These are phyloP conservation scores for Botrytis elliptica DNA, from an alignment of 2,329 filamentous ascomycete genomes.

Conservation along the genomic window DNA sequence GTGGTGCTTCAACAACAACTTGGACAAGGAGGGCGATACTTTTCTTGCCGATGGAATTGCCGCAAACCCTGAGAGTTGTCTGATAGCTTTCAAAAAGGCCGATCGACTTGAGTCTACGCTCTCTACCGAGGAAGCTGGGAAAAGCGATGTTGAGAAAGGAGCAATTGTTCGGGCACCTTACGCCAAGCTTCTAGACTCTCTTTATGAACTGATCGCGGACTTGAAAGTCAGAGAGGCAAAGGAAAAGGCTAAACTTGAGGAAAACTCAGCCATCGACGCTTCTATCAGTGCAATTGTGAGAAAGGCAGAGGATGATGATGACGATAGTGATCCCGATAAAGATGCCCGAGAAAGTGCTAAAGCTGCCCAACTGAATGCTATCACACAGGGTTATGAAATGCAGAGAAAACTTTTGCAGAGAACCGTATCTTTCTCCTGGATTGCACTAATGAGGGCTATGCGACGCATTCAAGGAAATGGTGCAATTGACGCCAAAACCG, in stretches of 20 bases:
- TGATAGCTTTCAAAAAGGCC: constrained; percentile 85
- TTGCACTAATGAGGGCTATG: constrained; percentile 90
- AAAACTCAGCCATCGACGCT: constrained; percentile 43
- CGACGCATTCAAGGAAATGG: constrained; percentile 88
- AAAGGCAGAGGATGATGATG: constrained; percentile 52
- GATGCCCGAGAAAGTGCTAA: constrained; percentile 48
- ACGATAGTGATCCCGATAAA: constrained; percentile 40
- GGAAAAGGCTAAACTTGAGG: constrained; percentile 57
- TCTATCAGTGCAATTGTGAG: constrained; percentile 43
- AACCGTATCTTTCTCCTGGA: constrained; percentile 91
- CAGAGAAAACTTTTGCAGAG: constrained; percentile 76
- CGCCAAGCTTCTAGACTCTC: constrained; percentile 75
- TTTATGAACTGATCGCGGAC: constrained; percentile 84
- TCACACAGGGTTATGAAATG: constrained; percentile 65
- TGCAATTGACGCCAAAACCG: constrained; percentile 46
- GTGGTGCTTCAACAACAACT: constrained; percentile 80
- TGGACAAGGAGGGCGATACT: constrained; percentile 61
- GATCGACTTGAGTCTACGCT: constrained; percentile 82
- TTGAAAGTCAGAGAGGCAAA: constrained; percentile 61
- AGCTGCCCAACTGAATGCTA: constrained; percentile 58
- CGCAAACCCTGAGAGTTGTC: constrained; percentile 89
- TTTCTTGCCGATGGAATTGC: constrained; percentile 79
- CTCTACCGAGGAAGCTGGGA: constrained; percentile 73
- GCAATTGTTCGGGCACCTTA: constrained; percentile 73
- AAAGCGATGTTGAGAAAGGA: constrained; percentile 61